Evolutionary conservation across 2,329 filamentous ascomycete genomes (phyloP), one percentile per base, ranked within the genome.

Genomic region (Anisogramma anomala): DNA sequence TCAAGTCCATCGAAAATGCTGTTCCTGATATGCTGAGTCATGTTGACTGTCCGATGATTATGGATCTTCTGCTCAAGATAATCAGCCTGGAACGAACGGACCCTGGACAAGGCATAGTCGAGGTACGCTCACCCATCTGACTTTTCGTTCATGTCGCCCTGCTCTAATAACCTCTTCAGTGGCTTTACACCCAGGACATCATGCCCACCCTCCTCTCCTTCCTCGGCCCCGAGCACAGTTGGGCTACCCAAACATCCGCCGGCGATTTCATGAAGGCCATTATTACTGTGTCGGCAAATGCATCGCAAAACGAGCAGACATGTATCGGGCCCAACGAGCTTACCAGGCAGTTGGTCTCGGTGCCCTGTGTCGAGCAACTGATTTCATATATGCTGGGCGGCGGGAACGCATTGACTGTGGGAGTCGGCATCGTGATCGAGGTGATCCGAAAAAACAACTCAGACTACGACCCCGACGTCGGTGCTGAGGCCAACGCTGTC

Each of bases 381-480:
- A 85, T 96, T 45, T 68, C 74, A 11, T 85, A 89, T 53, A 98
- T 98, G 91, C 74, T 96, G 11, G 74, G 80, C 38, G 91, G 91
- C 28, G 91, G 91, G 19, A 96, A 98, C 54, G 83, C 91, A 5
- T 65, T 98, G 44, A 96, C 89, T 0, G 93, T 96, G 13, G 91
- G 91, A 36, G 91, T 98, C 9, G 91, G 91, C 15, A 95, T 96
- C 54, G 77, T 98, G 25, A 98, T 98, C 49, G 91, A 98, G 63
- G 91, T 98, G 33, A 98, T 98, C 58, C 77, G 91, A 46, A 98
- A 98, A 66, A 98, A 98, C 63, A 98, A 98, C 59, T 96, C 91
- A 0, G 91, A 98, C 61, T 98, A 98, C 58, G 91, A 98, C 52
- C 82, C 91, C 1, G 91, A 96, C 52, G 84, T 88, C 52, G 79